Conservation (phyloP, 2,329 filamentous ascomycete genomes). For the Lanzia echinophila region DNA sequence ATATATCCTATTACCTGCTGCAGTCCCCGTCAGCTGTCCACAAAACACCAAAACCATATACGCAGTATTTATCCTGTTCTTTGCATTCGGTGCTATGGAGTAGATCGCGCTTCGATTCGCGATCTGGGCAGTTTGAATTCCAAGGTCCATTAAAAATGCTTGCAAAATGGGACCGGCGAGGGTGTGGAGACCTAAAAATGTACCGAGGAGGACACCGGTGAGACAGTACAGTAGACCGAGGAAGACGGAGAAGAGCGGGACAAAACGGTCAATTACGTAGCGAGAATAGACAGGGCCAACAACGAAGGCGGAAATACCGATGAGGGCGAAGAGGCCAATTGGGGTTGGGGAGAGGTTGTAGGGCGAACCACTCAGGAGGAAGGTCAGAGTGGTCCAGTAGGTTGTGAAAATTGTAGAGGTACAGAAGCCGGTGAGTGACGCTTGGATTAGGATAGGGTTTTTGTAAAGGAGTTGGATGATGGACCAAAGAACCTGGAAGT, state of each 20-base stretch:
- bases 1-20: slow-evolving; percentile 51
- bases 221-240: slow-evolving; percentile 54
- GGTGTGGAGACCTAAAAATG: slow-evolving; percentile 57
- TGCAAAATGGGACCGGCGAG: slow-evolving; percentile 69
- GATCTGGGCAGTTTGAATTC: slow-evolving; percentile 66
- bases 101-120: slow-evolving; percentile 68
- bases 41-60: slow-evolving; percentile 74
- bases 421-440: slow-evolving; percentile 60
- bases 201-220: slow-evolving; percentile 58
- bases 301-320: slow-evolving; percentile 64
- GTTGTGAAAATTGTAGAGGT: slow-evolving; percentile 54
- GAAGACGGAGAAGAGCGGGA: slow-evolving; percentile 61
- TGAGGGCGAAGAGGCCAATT: slow-evolving; percentile 74
- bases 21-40: slow-evolving; percentile 67
- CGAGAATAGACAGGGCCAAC: slow-evolving; percentile 64
- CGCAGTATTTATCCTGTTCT: slow-evolving; percentile 73
- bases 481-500: slow-evolving; percentile 56
- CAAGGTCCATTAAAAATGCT: slow-evolving; percentile 64
- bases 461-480: slow-evolving; percentile 58
- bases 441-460: slow-evolving; percentile 64
- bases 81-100: slow-evolving; percentile 59
- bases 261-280: slow-evolving; percentile 61
- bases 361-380: slow-evolving; percentile 63
- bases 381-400: slow-evolving; percentile 73
- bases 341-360: slow-evolving; percentile 61